Conservation (phyloP, 441 rosid species). For the Mallotus repandus region DNA sequence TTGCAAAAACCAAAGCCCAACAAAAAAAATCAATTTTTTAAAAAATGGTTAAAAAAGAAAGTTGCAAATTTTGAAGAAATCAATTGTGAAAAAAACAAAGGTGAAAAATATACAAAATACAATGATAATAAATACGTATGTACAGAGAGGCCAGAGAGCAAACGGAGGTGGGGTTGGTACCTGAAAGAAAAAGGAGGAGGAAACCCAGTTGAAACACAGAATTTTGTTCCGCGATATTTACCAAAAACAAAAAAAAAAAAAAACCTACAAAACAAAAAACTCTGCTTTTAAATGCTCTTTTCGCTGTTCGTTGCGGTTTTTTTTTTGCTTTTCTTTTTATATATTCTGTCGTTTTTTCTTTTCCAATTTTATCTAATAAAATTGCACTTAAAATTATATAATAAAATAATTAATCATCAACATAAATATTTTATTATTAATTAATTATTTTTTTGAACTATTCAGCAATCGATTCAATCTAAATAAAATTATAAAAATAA, state of each 20-base stretch:
- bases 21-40: not conserved
- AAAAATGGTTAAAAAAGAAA: not conserved
- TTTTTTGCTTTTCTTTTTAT: no score
- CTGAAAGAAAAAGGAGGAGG: constrained; percentile 27
- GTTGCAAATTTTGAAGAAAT: not conserved
- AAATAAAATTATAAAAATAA: no score
- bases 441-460: no score
- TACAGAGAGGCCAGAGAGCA: constrained; percentile 10
- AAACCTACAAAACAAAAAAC: no score
- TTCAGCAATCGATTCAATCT: no score
- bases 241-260: not conserved
- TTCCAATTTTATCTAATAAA: no score
- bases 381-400: no score
- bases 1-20: not conserved
- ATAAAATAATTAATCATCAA: no score
- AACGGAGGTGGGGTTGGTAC: constrained; percentile 23
- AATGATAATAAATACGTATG: constrained; percentile 6
- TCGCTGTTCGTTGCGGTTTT: no score
- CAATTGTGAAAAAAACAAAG: constrained; percentile 2
- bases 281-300: no score
- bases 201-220: constrained; percentile 21
- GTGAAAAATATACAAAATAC: not conserved
- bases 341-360: no score
- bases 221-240: constrained; percentile 16
- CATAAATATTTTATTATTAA: no score